Base-by-base conservation (phyloP, 352 stramenopile genomes). In the Pythium brachiatum region DNA sequence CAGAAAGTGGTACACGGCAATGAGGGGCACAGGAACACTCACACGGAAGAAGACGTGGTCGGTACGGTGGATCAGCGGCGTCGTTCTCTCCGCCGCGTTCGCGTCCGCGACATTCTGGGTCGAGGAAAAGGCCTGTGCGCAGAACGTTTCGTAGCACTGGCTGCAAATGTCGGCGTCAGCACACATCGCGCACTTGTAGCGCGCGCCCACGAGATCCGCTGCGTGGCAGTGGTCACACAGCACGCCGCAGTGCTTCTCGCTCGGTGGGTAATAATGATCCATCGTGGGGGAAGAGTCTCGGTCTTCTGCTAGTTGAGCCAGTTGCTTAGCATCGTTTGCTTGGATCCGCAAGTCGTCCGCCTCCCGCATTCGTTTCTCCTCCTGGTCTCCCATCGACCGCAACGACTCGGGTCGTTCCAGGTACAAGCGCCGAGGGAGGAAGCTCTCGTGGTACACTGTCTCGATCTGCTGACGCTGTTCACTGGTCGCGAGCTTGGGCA, bases 151-250 rank as follows among this genome's bases (percentile, higher is more conserved):
- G 62, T 78, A 91, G 62, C 84, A 93, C 5, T 62, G 41, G 7
- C 64, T 81, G 51, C 84, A 93, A 8, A 93, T 68, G 57, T 93
- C 84, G 59, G 86, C 82, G 54, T 93, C 81, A 21, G 69, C 72
- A 53, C 84, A 93, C 29, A 81, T 78, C 0, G 71, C 76, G 48
- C 84, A 93, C 64, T 93, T 93, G 69, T 89, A 93, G 8, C 84
- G 75, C 16, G 82, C 31, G 4, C 70, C 69, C 16, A 72, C 50
- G 36, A 93, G 80, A 38, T 91, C 83, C 20, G 72, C 73, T 20
- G 72, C 70, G 52, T 81, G 70, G 58, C 84, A 93, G 26, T 79
- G 76, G 46, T 93, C 83, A 51, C 84, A 93, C 20, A 84, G 78
- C 8, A 93, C 79, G 21, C 82, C 81, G 46, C 80, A 76, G 67